Evolutionary conservation across 331 rosid genomes (phyloP).

Genomic region (Pyrus hybrid): DNA sequence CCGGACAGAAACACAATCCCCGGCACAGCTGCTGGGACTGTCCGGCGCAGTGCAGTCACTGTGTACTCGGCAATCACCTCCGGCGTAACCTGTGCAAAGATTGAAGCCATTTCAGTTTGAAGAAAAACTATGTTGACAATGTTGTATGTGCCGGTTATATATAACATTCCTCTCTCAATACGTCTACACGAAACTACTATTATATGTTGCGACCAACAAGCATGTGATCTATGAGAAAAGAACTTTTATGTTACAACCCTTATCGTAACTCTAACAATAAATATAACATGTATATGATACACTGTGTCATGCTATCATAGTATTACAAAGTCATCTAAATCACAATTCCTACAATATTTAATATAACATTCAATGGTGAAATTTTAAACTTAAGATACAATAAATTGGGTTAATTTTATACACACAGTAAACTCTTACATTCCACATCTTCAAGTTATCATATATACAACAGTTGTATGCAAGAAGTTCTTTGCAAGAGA

Average conservation of each 20-base stretch:
- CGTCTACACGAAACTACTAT: not conserved
- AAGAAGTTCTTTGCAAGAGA: too few species aligned
- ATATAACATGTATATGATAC: not conserved
- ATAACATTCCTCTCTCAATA: not conserved
- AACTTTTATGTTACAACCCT: not conserved
- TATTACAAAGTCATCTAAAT: not conserved
- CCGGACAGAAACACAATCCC: conserved; percentile 87
- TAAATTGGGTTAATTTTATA: not conserved
- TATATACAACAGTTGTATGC: not conserved
- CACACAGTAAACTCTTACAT: not conserved
- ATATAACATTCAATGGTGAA: too few species aligned
- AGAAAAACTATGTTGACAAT: not conserved
- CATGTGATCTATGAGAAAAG: not conserved
- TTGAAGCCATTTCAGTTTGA: not conserved
- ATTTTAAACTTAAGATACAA: too few species aligned
- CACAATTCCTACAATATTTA: too few species aligned
- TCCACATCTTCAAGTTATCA: not conserved
- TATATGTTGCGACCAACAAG: not conserved
- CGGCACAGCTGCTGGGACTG: conserved; percentile 93
- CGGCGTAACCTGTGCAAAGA: conserved; percentile 47
- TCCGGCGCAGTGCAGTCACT: conserved; percentile 67
- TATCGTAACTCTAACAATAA: not conserved
- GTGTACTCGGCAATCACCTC: conserved; percentile 72
- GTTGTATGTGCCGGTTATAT: not conserved
- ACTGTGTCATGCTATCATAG: not conserved